These are phyloP conservation scores for Pythium myriotylum DNA, from an alignment of 352 stramenopile genomes.

Conservation along the genomic window DNA sequence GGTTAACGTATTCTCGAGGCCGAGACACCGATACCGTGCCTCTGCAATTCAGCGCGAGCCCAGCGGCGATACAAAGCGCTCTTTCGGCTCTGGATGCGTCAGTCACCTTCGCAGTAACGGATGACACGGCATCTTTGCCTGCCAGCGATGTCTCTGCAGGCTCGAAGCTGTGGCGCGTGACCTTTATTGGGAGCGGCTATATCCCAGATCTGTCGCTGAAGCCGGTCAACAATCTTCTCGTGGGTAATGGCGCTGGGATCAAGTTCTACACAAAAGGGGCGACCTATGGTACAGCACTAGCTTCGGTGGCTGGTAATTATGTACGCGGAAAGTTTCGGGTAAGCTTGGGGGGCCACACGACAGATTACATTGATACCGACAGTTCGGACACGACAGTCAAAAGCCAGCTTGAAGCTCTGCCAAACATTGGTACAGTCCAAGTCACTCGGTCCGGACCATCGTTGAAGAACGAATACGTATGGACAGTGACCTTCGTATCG, in stretches of 20 bases:
- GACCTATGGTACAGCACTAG: constrained; percentile 34
- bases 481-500: constrained; percentile 92
- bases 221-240: constrained; percentile 74
- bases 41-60: constrained; percentile 59
- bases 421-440: constrained; percentile 91
- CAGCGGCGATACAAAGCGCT: constrained; percentile 58
- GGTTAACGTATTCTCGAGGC: constrained; percentile 82
- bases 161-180: constrained; percentile 86
- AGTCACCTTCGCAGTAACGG: constrained; percentile 70
- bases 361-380: constrained; percentile 91
- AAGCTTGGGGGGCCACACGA: constrained; percentile 86
- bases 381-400: constrained; percentile 92
- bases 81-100: constrained; percentile 85
- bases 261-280: constrained; percentile 75
- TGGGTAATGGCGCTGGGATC: constrained; percentile 87
- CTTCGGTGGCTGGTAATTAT: constrained; percentile 87
- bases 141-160: constrained; percentile 36
- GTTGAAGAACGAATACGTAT: constrained; percentile 91
- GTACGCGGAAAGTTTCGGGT: constrained; percentile 90
- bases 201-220: constrained; percentile 87
- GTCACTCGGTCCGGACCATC: constrained; percentile 85
- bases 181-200: constrained; percentile 91
- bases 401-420: constrained; percentile 88
- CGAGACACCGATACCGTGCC: constrained; percentile 75
- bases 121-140: constrained; percentile 52